These are phyloP conservation scores for Phallus indusiatus DNA, from an alignment of 768 basidiomycete genomes.

Conservation along the genomic window DNA sequence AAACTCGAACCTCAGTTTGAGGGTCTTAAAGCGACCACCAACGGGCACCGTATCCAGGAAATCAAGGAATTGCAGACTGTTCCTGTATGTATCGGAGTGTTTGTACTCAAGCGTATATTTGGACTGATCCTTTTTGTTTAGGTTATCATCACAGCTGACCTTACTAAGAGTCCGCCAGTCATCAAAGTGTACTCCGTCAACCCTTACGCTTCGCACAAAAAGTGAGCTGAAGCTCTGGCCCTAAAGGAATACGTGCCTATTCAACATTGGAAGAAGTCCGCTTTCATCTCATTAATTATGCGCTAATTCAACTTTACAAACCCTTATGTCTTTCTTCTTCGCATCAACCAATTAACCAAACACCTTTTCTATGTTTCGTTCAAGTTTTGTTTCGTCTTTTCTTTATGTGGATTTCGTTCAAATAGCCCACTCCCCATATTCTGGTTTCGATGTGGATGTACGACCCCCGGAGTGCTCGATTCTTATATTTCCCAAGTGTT, in stretches of 20 bases:
- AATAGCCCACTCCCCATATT: background rate
- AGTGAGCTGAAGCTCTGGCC: slow-evolving; percentile 20
- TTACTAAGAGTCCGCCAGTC: slow-evolving; percentile 93
- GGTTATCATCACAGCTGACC: slow-evolving; percentile 92
- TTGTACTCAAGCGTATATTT: background rate
- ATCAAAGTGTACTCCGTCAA: slow-evolving; percentile 97
- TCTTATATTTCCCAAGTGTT: background rate
- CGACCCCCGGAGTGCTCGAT: background rate
- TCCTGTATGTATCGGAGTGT: slow-evolving; percentile 49
- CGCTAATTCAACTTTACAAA: background rate
- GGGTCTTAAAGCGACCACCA: slow-evolving; percentile 57
- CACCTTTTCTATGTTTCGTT: background rate
- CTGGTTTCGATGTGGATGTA: background rate
- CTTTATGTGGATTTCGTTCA: background rate
- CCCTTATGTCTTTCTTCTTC: background rate
- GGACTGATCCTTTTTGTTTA: slow-evolving; percentile 22
- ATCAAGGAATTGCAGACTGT: slow-evolving; percentile 90
- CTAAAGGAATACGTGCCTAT: background rate
- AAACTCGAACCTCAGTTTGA: slow-evolving; percentile 76
- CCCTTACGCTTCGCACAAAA: slow-evolving; percentile 65
- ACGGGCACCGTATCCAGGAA: slow-evolving; percentile 94
- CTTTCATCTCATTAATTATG: background rate
- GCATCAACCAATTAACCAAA: no score
- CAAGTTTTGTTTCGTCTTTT: background rate
- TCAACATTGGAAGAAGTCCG: background rate